A percentile compares a stretch with the other conserved stretches of the same genome.
Evolutionary conservation across 2,329 filamentous ascomycete genomes (phyloP).

Genomic region (Fusarium continuum): DNA sequence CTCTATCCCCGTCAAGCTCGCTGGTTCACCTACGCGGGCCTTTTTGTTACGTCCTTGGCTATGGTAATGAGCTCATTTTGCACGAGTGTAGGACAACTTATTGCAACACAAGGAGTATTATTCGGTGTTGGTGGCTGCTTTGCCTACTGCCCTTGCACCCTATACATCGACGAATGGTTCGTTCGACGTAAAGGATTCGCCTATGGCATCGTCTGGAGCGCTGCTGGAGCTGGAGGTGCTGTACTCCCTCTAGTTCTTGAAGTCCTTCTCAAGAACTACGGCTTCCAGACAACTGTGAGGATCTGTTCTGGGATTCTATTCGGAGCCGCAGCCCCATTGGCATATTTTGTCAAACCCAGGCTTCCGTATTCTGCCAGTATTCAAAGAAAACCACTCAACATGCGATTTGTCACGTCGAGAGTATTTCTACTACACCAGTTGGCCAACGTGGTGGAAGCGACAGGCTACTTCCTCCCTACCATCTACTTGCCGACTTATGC

Average conservation of each 20-base stretch:
- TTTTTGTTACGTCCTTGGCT: slow-evolving; percentile 58
- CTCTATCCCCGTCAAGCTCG: slow-evolving; percentile 51
- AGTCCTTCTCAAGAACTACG: slow-evolving; percentile 54
- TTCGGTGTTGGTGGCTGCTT: slow-evolving; percentile 64
- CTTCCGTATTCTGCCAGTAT: slow-evolving; percentile 50
- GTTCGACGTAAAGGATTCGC: slow-evolving; percentile 51
- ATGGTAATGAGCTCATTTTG: slow-evolving; percentile 56
- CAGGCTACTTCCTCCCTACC: slow-evolving; percentile 67
- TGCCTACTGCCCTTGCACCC: slow-evolving; percentile 61
- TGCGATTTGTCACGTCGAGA: slow-evolving; percentile 59
- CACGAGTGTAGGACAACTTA: slow-evolving; percentile 61
- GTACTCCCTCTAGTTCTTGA: slow-evolving; percentile 60
- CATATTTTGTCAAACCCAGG: slow-evolving; percentile 62
- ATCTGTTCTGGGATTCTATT: slow-evolving; percentile 59
- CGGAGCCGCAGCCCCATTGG: slow-evolving; percentile 58
- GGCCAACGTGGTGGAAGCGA: slow-evolving; percentile 64
- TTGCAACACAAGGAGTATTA: slow-evolving; percentile 65
- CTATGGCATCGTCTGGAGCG: slow-evolving; percentile 62
- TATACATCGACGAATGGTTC: slow-evolving; percentile 68
- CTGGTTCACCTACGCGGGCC: slow-evolving; percentile 52
- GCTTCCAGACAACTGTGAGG: slow-evolving; percentile 55
- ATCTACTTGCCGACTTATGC: slow-evolving; percentile 67
- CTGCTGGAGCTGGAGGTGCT: slow-evolving; percentile 51
- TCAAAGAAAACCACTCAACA: slow-evolving; percentile 47
- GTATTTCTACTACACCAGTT: slow-evolving; percentile 64